A percentile compares a stretch with the other conserved stretches of the same genome.
These are phyloP conservation scores for Grifola frondosa DNA, from an alignment of 1,284 basidiomycete genomes.

Conservation along the genomic window DNA sequence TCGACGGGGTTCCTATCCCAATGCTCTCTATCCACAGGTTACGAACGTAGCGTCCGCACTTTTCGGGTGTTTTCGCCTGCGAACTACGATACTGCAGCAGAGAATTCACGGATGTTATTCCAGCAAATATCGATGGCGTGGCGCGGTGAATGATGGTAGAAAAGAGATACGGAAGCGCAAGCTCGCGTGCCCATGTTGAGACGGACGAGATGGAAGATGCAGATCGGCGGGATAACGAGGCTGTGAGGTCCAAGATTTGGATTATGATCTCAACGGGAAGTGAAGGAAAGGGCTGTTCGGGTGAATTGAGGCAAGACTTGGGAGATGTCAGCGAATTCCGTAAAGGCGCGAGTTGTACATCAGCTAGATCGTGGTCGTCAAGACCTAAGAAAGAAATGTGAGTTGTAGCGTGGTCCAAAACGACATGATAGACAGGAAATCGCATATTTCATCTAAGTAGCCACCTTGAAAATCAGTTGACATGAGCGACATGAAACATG, in stretches of 20 bases:
- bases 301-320: neutral
- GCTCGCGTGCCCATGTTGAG: constrained; percentile 24
- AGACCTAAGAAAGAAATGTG: too few species aligned
- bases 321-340: too few species aligned
- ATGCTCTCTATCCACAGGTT: constrained; percentile 28
- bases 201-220: constrained; percentile 24
- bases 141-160: constrained; percentile 21
- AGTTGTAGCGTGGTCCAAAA: too few species aligned
- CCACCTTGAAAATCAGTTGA: too few species aligned
- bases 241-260: constrained; percentile 23
- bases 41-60: constrained; percentile 22
- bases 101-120: constrained; percentile 9
- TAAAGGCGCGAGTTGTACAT: too few species aligned
- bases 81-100: neutral
- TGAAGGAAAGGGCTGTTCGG: constrained; percentile 9
- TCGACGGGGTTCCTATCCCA: constrained; percentile 17
- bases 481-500: too few species aligned
- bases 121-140: constrained; percentile 10
- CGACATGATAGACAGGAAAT: too few species aligned
- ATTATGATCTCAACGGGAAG: constrained; percentile 27
- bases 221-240: constrained; percentile 15
- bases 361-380: too few species aligned
- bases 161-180: constrained; percentile 25
- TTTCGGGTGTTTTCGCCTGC: constrained; percentile 9
- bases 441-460: too few species aligned